A percentile compares a stretch with the other conserved stretches of the same genome.
Evolutionary conservation across 2,329 filamentous ascomycete genomes (phyloP).

Genomic region (Hypoxylon sp.): DNA sequence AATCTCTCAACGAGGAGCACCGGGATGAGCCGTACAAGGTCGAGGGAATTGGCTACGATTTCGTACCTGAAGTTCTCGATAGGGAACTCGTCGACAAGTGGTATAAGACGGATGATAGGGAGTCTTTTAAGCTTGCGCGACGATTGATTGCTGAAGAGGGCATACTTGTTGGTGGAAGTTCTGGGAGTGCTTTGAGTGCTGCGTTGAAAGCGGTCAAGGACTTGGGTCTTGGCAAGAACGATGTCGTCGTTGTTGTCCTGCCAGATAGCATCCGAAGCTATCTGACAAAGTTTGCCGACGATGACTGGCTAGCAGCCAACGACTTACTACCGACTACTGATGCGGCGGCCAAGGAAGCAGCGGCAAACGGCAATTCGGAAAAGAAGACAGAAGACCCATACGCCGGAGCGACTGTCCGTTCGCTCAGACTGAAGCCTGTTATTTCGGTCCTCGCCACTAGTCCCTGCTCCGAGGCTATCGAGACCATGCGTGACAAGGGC

Average conservation of each 20-base stretch:
- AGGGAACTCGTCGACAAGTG: conserved; percentile 86
- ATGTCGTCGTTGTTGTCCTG: conserved; percentile 90
- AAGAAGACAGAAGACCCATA: conserved; percentile 74
- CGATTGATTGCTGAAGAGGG: conserved; percentile 95
- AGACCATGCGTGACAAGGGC: conserved; percentile 97
- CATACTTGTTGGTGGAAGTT: conserved; percentile 91
- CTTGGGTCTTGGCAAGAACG: conserved; percentile 81
- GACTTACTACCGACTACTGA: conserved; percentile 78
- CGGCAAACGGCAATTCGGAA: conserved; percentile 57
- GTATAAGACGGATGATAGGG: conserved; percentile 97
- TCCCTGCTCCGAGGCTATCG: conserved; percentile 87
- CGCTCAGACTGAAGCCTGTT: conserved; percentile 91
- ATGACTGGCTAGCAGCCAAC: conserved; percentile 98
- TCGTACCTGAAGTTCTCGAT: conserved; percentile 93
- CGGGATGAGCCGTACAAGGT: conserved; percentile 94
- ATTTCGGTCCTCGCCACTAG: conserved; percentile 82
- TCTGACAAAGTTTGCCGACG: conserved; percentile 97
- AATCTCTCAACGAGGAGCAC: conserved; percentile 82
- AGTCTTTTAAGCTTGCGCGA: conserved; percentile 92
- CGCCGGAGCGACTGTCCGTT: conserved; percentile 81
- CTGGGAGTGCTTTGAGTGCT: conserved; percentile 90
- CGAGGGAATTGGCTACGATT: conserved; percentile 98
- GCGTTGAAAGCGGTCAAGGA: conserved; percentile 84
- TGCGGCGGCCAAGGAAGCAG: conserved; percentile 65
- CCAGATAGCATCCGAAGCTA: conserved; percentile 98